A percentile compares a stretch with the other conserved stretches of the same genome.
Evolutionary conservation across 2,329 filamentous ascomycete species (phyloP).

Genomic region (Diplodia corticola): DNA sequence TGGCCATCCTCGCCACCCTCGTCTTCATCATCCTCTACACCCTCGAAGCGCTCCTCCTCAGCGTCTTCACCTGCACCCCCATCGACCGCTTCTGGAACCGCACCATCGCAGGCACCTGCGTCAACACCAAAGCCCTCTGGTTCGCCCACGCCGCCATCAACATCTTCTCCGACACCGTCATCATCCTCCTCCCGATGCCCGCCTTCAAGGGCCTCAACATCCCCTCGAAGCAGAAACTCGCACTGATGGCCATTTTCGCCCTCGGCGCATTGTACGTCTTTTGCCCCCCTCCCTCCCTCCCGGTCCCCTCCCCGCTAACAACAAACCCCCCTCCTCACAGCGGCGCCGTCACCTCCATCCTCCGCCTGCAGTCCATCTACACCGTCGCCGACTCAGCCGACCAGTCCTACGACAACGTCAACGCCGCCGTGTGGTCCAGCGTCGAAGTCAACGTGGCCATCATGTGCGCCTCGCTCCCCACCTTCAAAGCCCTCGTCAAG

Average conservation of each 20-base stretch:
- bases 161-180: conserved; percentile 37
- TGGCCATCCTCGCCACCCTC: conserved; percentile 30
- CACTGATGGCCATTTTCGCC: conserved; percentile 38
- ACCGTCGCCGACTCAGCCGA: conserved; percentile 34
- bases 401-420: conserved; percentile 36
- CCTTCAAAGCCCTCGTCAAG: conserved; percentile 33
- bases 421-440: conserved; percentile 33
- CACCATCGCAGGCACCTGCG: conserved; percentile 23
- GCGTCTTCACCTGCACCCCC: conserved; percentile 33
- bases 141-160: conserved; percentile 36
- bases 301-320: background rate
- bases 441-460: conserved; percentile 36
- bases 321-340: conserved; percentile 23
- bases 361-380: conserved; percentile 35
- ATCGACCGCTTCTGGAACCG: conserved; percentile 33
- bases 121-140: conserved; percentile 33
- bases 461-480: conserved; percentile 34
- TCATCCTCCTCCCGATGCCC: conserved; percentile 37
- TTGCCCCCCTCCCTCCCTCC: background rate
- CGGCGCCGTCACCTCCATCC: conserved; percentile 35
- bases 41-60: conserved; percentile 31
- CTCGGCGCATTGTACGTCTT: conserved; percentile 33
- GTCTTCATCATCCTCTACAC: conserved; percentile 32
- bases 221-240: conserved; percentile 31
- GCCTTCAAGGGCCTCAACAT: conserved; percentile 34